Evolutionary conservation across 768 basidiomycete species (phyloP).

Genomic region (Postia placenta): DNA sequence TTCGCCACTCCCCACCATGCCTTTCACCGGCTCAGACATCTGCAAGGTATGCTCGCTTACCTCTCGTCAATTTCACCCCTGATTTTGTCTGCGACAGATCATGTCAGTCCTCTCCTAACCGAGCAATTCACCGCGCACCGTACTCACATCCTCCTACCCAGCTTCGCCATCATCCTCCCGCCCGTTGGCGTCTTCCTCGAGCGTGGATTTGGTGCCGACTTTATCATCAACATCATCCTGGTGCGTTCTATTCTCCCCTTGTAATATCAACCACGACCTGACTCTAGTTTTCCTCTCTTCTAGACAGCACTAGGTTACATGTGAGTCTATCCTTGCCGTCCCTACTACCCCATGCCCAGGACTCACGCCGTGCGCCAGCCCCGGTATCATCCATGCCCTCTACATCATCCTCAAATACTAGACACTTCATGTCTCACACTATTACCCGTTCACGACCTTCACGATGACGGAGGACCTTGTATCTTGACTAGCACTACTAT

Average conservation of each 20-base stretch:
- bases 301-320: slow-evolving; percentile 72
- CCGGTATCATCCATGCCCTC: slow-evolving; percentile 76
- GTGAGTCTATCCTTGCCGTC: slow-evolving; percentile 34
- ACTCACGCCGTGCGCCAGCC: slow-evolving; percentile 34
- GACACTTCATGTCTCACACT: slow-evolving; percentile 5
- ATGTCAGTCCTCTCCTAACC: slow-evolving; percentile 27
- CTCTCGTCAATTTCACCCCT: too few species aligned
- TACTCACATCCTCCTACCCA: slow-evolving; percentile 17
- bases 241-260: slow-evolving; percentile 20
- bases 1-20: slow-evolving; percentile 36
- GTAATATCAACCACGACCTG: slow-evolving; percentile 1
- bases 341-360: not conserved
- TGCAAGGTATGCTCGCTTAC: slow-evolving; percentile 53
- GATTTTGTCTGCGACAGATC: slow-evolving; percentile 32
- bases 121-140: not conserved
- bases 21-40: slow-evolving; percentile 68
- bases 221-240: slow-evolving; percentile 74
- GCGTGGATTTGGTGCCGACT: slow-evolving; percentile 73
- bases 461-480: not conserved
- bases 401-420: slow-evolving; percentile 81
- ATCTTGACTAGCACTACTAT: not conserved
- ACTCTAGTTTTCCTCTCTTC: not conserved
- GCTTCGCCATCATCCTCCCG: slow-evolving; percentile 67
- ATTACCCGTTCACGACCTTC: not conserved
- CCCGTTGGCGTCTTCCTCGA: slow-evolving; percentile 88